These are phyloP conservation scores for Diaporthe longicolla DNA, from an alignment of 2,329 filamentous ascomycete species.

Conservation along the genomic window DNA sequence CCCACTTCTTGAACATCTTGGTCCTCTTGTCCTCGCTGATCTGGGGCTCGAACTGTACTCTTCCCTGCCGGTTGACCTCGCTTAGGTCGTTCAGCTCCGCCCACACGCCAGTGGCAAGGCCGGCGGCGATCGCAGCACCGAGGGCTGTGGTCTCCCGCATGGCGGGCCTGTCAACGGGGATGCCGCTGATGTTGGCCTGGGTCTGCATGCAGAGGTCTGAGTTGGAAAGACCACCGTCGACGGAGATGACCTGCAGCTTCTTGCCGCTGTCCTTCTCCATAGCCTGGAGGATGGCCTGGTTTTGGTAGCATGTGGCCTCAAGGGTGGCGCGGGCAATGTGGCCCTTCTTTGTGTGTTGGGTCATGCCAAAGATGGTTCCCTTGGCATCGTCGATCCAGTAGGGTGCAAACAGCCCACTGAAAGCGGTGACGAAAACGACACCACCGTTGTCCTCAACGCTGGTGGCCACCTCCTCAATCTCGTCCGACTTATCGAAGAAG, in stretches of 20 bases:
- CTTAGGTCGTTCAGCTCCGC: conserved; percentile 80
- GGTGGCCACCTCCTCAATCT: conserved; percentile 66
- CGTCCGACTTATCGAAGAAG: conserved; percentile 66
- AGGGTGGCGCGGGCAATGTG: conserved; percentile 92
- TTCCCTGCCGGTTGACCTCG: conserved; percentile 78
- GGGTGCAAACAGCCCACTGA: conserved; percentile 90
- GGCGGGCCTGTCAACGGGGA: conserved; percentile 84
- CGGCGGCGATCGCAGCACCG: conserved; percentile 89
- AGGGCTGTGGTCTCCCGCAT: conserved; percentile 94
- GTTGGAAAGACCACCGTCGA: conserved; percentile 92
- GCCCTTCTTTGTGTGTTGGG: conserved; percentile 85
- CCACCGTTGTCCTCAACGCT: conserved; percentile 81
- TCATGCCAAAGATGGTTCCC: conserved; percentile 89
- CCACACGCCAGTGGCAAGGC: conserved; percentile 87
- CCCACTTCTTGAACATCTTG: conserved; percentile 67
- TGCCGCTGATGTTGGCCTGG: conserved; percentile 87
- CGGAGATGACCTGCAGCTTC: conserved; percentile 80
- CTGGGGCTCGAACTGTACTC: conserved; percentile 78
- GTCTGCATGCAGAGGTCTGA: conserved; percentile 93
- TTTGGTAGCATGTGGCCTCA: conserved; percentile 93
- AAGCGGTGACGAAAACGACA: conserved; percentile 89
- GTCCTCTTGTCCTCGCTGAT: conserved; percentile 62
- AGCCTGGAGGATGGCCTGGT: conserved; percentile 89
- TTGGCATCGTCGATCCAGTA: conserved; percentile 97
- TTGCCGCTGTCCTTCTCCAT: conserved; percentile 91